Percentiles rank a stretch among this genome's conserved stretches.
These are phyloP conservation scores for Tilletia walkeri DNA, from an alignment of 1,284 basidiomycete species.

Conservation along the genomic window DNA sequence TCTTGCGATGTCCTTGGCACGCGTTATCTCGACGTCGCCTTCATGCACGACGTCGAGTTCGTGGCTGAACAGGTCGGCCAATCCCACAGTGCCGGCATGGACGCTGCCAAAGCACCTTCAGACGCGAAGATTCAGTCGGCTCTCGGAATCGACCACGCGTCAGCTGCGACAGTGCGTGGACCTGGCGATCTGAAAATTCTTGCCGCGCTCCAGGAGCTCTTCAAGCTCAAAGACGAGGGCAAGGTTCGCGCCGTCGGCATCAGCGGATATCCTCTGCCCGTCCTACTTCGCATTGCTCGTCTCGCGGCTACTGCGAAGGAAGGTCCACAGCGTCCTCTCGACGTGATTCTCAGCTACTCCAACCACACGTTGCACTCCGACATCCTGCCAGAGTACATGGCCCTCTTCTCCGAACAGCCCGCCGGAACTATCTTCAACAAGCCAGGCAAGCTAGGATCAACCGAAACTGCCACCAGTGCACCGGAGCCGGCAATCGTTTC, in stretches of 20 bases:
- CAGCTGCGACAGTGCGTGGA: slow-evolving; percentile 56
- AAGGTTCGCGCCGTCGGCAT: slow-evolving; percentile 78
- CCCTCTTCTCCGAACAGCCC: slow-evolving; percentile 26
- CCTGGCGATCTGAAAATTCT: slow-evolving; percentile 58
- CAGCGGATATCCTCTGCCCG: slow-evolving; percentile 84
- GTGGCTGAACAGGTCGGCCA: slow-evolving; percentile 66
- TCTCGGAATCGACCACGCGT: slow-evolving; percentile 7
- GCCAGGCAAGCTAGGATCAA: slow-evolving; percentile 20
- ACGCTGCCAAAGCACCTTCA: slow-evolving; percentile 63
- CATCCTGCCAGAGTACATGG: slow-evolving; percentile 39
- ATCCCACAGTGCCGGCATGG: slow-evolving; percentile 60
- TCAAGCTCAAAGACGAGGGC: slow-evolving; percentile 74
- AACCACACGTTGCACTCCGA: slow-evolving; percentile 51
- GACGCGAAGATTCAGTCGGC: slow-evolving; percentile 30
- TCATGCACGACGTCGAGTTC: slow-evolving; percentile 90
- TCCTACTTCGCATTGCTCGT: slow-evolving; percentile 76
- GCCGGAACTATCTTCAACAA: slow-evolving; percentile 17
- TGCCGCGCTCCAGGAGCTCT: slow-evolving; percentile 69
- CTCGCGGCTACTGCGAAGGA: slow-evolving; percentile 60
- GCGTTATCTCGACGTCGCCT: slow-evolving; percentile 55
- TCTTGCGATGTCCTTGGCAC: slow-evolving; percentile 71
- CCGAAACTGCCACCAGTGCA: not conserved
- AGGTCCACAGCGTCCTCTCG: slow-evolving; percentile 51
- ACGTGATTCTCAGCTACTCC: slow-evolving; percentile 50
- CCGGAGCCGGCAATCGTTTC: not conserved